These are phyloP conservation scores for Tylopilus vinaceipallidus DNA, from an alignment of 768 basidiomycete species.

Conservation along the genomic window DNA sequence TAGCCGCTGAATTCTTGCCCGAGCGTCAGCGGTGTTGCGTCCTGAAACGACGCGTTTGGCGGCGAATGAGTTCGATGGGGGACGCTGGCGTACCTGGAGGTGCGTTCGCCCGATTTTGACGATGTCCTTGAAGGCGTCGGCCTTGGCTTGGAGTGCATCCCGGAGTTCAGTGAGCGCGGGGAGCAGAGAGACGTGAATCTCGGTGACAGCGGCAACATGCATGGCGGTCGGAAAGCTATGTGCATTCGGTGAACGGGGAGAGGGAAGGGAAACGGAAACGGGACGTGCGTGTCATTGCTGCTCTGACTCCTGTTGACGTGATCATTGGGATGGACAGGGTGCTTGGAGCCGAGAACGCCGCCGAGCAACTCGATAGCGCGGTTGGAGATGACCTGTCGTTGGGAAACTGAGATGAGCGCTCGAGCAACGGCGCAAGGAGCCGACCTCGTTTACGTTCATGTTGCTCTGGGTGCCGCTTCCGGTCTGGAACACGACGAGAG, in stretches of 20 bases:
- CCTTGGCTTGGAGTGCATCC: constrained; percentile 80
- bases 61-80: background rate
- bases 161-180: constrained; percentile 85
- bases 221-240: constrained; percentile 95
- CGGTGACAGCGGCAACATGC: constrained; percentile 95
- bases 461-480: constrained; percentile 99
- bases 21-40: constrained; percentile 95
- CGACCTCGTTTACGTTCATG: constrained; percentile 97
- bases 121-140: constrained; percentile 81
- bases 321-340: constrained; percentile 97
- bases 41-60: constrained; percentile 43
- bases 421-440: background rate
- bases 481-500: constrained; percentile 98
- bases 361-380: constrained; percentile 96
- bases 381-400: constrained; percentile 89
- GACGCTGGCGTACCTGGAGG: constrained; percentile 55
- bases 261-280: background rate
- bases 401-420: background rate
- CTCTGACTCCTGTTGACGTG: constrained; percentile 99
- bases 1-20: constrained; percentile 99
- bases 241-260: background rate
- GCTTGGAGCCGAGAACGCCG: constrained; percentile 93
- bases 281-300: constrained; percentile 91
- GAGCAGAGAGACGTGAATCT: constrained; percentile 74
- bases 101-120: constrained; percentile 99